These are phyloP conservation scores for Colletotrichum chrysophilum DNA, from an alignment of 2,329 filamentous ascomycete species.

Conservation along the genomic window DNA sequence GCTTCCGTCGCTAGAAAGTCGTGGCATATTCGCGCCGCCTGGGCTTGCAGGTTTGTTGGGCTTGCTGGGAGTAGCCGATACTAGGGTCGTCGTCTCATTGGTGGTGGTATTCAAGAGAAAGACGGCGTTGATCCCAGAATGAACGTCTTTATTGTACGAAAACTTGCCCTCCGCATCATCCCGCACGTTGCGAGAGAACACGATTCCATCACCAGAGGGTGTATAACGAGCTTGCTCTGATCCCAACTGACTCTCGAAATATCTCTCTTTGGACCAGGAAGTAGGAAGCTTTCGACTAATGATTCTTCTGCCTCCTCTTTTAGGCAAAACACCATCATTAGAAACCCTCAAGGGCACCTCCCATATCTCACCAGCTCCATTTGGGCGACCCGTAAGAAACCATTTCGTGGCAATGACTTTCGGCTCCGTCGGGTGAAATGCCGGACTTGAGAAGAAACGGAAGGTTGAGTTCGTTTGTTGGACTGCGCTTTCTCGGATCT, in stretches of 20 bases:
- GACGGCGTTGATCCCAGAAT: neutral
- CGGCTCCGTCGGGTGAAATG: neutral
- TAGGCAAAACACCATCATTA: neutral
- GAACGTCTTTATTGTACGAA: neutral
- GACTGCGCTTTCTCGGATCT: neutral
- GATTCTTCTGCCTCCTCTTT: neutral
- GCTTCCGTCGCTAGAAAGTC: neutral
- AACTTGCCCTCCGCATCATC: neutral
- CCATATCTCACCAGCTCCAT: neutral
- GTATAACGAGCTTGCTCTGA: neutral
- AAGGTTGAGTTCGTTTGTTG: neutral
- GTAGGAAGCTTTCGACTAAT: neutral
- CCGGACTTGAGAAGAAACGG: neutral
- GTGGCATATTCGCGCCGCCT: neutral
- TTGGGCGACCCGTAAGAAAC: neutral
- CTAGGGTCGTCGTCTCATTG: neutral
- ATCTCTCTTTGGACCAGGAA: neutral
- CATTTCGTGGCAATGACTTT: neutral
- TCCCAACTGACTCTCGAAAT: neutral
- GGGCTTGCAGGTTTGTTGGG: neutral
- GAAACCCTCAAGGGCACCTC: neutral
- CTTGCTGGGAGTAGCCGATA: neutral
- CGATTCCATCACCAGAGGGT: neutral
- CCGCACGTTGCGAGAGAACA: neutral
- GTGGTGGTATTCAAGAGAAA: neutral